Evolutionary conservation across 805 yeast genomes (phyloP).

Genomic region (Pichia rugopelliculosa): DNA sequence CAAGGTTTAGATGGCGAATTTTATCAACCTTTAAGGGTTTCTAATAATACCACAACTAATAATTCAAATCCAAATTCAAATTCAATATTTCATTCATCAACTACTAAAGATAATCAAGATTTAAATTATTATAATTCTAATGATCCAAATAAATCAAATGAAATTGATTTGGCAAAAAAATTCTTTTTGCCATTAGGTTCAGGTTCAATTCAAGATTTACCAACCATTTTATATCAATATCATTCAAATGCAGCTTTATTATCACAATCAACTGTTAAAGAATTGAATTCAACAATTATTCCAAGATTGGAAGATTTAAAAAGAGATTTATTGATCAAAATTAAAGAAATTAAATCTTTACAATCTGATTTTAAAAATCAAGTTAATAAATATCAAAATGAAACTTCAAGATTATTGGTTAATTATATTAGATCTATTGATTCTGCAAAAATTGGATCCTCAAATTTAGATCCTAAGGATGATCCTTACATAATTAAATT

Average conservation of each 20-base stretch:
- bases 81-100: not conserved
- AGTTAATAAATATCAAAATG: constrained; percentile 59
- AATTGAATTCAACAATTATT: constrained; percentile 51
- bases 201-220: constrained; percentile 78
- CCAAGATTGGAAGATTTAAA: constrained; percentile 63
- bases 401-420: constrained; percentile 50
- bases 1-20: constrained; percentile 34
- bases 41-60: constrained; percentile 9
- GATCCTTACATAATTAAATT: constrained; percentile 81
- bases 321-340: constrained; percentile 73
- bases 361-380: constrained; percentile 80
- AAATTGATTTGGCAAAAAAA: constrained; percentile 31
- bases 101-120: constrained; percentile 6
- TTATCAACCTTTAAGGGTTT: constrained; percentile 30
- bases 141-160: constrained; percentile 23
- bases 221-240: constrained; percentile 47
- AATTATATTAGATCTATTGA: constrained; percentile 58
- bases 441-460: constrained; percentile 43
- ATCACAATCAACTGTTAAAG: constrained; percentile 53
- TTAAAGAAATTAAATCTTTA: constrained; percentile 76
- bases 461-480: constrained; percentile 41
- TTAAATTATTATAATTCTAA: constrained; percentile 14
- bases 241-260: constrained; percentile 53
- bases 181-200: constrained; percentile 72
- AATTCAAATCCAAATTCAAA: constrained; percentile 4